Conservation (phyloP, 2,329 filamentous ascomycete genomes). For the Fusarium buharicum region DNA sequence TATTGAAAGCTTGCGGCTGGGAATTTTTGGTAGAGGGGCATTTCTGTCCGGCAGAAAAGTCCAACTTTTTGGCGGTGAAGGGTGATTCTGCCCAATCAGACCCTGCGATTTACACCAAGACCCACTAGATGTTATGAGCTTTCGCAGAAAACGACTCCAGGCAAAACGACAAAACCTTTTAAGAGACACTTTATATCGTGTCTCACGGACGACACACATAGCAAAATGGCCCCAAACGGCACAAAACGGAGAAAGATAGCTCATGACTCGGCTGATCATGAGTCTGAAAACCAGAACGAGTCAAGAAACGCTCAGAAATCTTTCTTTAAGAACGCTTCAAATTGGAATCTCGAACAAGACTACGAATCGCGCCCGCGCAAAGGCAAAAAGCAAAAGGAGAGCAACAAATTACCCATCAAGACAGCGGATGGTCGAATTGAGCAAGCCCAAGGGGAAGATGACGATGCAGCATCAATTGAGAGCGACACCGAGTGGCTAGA, state of each 20-base stretch:
- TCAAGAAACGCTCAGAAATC: conserved; percentile 63
- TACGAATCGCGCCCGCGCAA: conserved; percentile 86
- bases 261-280: conserved; percentile 61
- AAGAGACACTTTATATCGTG: conserved; percentile 17
- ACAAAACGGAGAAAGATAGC: conserved; percentile 69
- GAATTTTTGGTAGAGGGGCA: conserved; percentile 37
- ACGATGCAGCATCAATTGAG: conserved; percentile 68
- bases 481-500: conserved; percentile 73
- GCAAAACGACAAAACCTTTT: conserved; percentile 33
- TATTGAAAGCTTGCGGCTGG: conserved; percentile 12
- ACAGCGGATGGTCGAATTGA: conserved; percentile 80
- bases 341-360: conserved; percentile 92
- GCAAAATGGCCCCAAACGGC: conserved; percentile 60
- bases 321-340: conserved; percentile 78
- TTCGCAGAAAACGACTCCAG: conserved; percentile 32
- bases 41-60: conserved; percentile 39
- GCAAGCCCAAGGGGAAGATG: conserved; percentile 64
- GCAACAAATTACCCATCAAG: conserved; percentile 84
- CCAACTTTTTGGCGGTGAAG: conserved; percentile 53
- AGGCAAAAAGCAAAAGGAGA: conserved; percentile 79
- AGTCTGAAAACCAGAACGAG: conserved; percentile 48
- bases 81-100: background rate
- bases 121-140: conserved; percentile 16
- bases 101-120: background rate
- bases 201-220: conserved; percentile 13